These are phyloP conservation scores for Ricinus communis DNA, from an alignment of 345 rosid species.

Conservation along the genomic window DNA sequence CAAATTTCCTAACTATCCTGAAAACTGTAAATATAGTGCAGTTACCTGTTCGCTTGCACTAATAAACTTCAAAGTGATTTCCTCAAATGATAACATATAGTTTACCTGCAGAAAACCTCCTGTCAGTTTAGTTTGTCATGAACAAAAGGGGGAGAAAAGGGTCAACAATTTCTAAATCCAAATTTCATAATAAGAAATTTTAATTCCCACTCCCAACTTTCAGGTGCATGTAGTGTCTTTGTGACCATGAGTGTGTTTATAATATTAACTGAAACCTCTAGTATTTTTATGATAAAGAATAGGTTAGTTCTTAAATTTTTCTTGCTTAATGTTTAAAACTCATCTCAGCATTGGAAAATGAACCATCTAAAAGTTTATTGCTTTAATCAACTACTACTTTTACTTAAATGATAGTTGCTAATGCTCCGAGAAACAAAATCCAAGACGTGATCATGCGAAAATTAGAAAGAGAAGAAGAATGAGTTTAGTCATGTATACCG, in stretches of 20 bases:
- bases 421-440: not conserved
- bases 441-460: not conserved
- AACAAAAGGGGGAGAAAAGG: not conserved
- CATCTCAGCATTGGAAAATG: not conserved
- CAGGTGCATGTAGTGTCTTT: not conserved
- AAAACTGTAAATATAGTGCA: conserved; percentile 17
- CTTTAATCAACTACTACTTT: not conserved
- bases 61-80: conserved; percentile 92
- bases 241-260: not conserved
- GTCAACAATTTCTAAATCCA: not conserved
- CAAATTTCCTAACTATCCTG: not conserved
- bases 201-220: not conserved
- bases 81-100: conserved; percentile 87
- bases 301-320: not conserved
- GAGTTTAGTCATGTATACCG: not conserved
- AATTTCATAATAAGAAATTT: not conserved
- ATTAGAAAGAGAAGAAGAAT: not conserved
- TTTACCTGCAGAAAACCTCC: conserved; percentile 60
- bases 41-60: conserved; percentile 75
- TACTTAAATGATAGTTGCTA: not conserved
- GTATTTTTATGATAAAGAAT: not conserved
- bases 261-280: not conserved
- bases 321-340: not conserved
- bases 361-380: not conserved
- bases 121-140: conserved; percentile 18